Percentiles rank a stretch among this genome's conserved stretches.
These are phyloP conservation scores for Aureobasidium sp. DNA, from an alignment of 2,329 filamentous ascomycete species.

Conservation along the genomic window DNA sequence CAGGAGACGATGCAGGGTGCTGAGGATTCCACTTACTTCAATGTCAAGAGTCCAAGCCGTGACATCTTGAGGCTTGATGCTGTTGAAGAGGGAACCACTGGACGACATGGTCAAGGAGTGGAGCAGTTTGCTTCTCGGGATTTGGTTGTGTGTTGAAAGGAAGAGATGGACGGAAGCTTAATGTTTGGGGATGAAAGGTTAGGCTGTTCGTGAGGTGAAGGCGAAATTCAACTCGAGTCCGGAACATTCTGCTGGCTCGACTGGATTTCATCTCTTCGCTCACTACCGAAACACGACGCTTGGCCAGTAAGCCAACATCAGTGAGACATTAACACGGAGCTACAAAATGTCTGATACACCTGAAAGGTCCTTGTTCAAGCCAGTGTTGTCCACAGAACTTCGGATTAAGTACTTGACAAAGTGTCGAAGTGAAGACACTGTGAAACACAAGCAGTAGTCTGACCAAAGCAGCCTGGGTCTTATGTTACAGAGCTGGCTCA, in stretches of 20 bases:
- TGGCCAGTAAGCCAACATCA: background rate
- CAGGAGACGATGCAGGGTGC: no score
- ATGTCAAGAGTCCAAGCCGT: constrained; percentile 2
- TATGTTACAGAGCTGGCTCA: background rate
- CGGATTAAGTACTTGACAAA: background rate
- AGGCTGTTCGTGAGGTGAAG: background rate
- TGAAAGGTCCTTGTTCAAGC: background rate
- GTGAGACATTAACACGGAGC: background rate
- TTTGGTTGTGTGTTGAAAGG: background rate
- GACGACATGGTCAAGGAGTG: background rate
- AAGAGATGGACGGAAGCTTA: background rate
- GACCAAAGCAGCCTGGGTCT: background rate
- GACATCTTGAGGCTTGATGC: background rate
- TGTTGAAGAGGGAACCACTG: background rate
- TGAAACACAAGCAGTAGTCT: background rate
- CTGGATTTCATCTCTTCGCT: background rate
- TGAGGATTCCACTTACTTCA: background rate
- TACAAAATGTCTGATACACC: background rate
- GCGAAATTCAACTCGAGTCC: background rate
- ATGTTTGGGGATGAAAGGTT: background rate
- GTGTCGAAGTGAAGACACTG: background rate
- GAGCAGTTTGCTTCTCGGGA: background rate
- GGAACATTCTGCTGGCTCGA: background rate
- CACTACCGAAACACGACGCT: background rate
- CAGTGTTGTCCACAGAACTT: background rate